These are phyloP conservation scores for Chamaenerion angustifolium DNA, from an alignment of 345 rosid species.

Conservation along the genomic window DNA sequence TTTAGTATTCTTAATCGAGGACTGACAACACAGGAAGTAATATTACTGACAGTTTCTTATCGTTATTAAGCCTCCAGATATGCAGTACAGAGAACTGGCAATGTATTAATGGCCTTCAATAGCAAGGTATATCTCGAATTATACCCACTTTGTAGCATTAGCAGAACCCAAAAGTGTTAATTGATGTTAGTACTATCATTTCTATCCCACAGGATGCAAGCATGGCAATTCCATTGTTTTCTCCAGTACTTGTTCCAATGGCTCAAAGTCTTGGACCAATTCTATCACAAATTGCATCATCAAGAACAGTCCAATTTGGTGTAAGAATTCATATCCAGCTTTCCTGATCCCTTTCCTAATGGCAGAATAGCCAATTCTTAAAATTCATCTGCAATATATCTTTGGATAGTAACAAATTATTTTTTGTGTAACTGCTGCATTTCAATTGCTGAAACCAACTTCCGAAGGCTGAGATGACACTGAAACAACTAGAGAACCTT, in stretches of 20 bases:
- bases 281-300: constrained; percentile 58
- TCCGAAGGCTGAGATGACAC: constrained; percentile 86
- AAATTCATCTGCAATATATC: no score
- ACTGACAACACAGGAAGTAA: constrained; percentile 7
- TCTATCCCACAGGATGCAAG: constrained; percentile 65
- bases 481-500: constrained; percentile 78
- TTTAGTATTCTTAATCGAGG: background rate
- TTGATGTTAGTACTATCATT: background rate
- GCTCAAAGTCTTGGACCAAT: constrained; percentile 90
- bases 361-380: background rate
- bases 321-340: constrained; percentile 24
- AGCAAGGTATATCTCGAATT: constrained; percentile 48
- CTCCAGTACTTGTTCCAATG: constrained; percentile 84
- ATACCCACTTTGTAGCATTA: background rate
- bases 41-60: constrained; percentile 10
- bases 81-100: constrained; percentile 86
- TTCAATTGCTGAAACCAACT: background rate
- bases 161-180: background rate
- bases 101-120: constrained; percentile 81
- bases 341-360: background rate
- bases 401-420: background rate
- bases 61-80: constrained; percentile 63
- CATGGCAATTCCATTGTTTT: constrained; percentile 80
- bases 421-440: background rate
- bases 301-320: constrained; percentile 76